Evolutionary conservation across 306 rosid species (phyloP).

Genomic region (Castanea mollissima): DNA sequence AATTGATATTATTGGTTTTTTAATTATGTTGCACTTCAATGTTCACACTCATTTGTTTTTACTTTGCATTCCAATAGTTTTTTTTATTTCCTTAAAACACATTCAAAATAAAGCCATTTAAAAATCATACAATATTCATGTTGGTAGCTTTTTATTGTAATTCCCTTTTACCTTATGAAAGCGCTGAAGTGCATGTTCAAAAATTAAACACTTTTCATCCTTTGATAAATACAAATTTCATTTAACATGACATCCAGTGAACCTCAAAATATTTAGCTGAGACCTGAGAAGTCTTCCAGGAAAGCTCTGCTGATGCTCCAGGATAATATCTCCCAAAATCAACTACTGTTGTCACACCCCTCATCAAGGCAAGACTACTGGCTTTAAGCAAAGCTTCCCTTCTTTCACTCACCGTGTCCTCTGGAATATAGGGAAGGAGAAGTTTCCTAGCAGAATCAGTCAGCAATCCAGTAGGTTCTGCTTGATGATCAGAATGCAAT

Average conservation of each 20-base stretch:
- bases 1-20: neutral
- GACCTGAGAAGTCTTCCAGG: conserved; percentile 95
- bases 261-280: conserved; percentile 1
- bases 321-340: conserved; percentile 84
- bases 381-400: conserved; percentile 80
- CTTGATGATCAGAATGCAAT: conserved; percentile 21
- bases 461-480: conserved; percentile 81
- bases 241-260: conserved; percentile 8
- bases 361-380: conserved; percentile 56
- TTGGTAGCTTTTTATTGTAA: neutral
- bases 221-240: neutral
- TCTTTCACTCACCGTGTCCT: conserved; percentile 59
- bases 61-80: neutral
- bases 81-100: neutral
- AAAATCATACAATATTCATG: neutral
- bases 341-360: conserved; percentile 87
- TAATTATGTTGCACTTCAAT: neutral
- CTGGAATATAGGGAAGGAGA: conserved; percentile 51
- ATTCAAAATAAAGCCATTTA: neutral
- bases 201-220: neutral
- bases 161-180: neutral
- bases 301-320: conserved; percentile 46
- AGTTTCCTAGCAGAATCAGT: conserved; percentile 64
- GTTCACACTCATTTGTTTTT: neutral
- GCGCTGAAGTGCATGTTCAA: neutral